phyloP scores from a whole-genome alignment of 2,329 filamentous ascomycete genomes.

The Claviceps sp. region DNA sequence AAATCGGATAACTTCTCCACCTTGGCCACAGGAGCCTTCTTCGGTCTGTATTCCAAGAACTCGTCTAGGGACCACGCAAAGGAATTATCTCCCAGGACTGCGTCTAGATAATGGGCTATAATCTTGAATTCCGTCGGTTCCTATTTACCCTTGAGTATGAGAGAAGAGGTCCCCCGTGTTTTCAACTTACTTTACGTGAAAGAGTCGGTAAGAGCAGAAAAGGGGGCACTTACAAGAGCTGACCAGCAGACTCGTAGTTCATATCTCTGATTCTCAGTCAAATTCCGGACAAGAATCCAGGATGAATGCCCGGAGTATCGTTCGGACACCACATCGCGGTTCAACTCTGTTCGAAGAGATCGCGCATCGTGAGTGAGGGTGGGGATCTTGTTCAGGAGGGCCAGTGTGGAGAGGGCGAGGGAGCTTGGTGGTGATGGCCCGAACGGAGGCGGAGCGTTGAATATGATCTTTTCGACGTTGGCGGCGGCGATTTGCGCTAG shows the following conservation, averaged over 20 bases:
- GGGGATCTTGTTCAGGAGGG: slow-evolving; percentile 45
- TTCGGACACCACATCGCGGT: slow-evolving; percentile 44
- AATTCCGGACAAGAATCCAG: slow-evolving; percentile 65
- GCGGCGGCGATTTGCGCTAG: slow-evolving; percentile 26
- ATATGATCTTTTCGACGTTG: slow-evolving; percentile 88
- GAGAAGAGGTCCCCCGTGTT: background rate
- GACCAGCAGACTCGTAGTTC: slow-evolving; percentile 90
- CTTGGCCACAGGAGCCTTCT: slow-evolving; percentile 11
- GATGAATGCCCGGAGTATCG: slow-evolving; percentile 42
- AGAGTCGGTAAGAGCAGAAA: background rate
- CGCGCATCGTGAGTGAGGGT: slow-evolving; percentile 45
- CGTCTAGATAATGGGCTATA: slow-evolving; percentile 45
- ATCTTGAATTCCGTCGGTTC: slow-evolving; percentile 76
- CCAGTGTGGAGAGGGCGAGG: slow-evolving; percentile 17
- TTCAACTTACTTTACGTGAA: background rate
- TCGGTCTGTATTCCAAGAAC: slow-evolving; percentile 40
- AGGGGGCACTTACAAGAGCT: slow-evolving; percentile 56
- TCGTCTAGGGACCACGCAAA: slow-evolving; percentile 51
- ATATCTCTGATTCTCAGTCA: slow-evolving; percentile 65
- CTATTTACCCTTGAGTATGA: slow-evolving; percentile 30
- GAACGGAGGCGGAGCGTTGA: slow-evolving; percentile 51
- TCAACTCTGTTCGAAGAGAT: slow-evolving; percentile 49
- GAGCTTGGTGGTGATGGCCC: slow-evolving; percentile 32
- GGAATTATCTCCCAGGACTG: slow-evolving; percentile 47
- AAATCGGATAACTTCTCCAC: no score